These are phyloP conservation scores for Mesembryanthemum crystallinum DNA, from an alignment of 148 eudicot genomes.

Conservation along the genomic window DNA sequence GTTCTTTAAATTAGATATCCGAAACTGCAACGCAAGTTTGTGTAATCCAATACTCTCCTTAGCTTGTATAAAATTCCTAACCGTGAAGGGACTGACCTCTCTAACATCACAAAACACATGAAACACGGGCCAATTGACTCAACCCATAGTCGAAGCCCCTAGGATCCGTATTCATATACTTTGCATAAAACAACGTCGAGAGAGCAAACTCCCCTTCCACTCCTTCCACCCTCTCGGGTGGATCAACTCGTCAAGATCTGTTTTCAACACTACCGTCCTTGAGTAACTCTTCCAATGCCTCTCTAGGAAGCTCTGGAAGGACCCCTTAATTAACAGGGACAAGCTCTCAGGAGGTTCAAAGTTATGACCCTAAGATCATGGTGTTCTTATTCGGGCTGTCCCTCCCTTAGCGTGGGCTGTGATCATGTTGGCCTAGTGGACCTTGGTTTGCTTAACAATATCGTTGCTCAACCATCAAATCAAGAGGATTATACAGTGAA, in stretches of 20 bases:
- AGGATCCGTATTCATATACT: conserved; percentile 55
- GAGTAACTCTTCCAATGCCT: conserved; percentile 73
- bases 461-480: too few species aligned
- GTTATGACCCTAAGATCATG: conserved; percentile 51
- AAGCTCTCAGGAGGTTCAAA: conserved; percentile 41
- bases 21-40: conserved; percentile 40
- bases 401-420: conserved; percentile 76
- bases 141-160: conserved; percentile 40
- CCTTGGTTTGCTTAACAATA: conserved; percentile 47
- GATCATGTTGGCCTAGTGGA: conserved; percentile 47
- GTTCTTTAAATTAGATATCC: conserved; percentile 20
- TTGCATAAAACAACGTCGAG: conserved; percentile 54
- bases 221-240: conserved; percentile 67
- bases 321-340: conserved; percentile 23
- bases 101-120: conserved; percentile 32
- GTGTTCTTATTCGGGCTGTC: conserved; percentile 40
- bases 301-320: conserved; percentile 47
- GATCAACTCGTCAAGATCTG: conserved; percentile 53
- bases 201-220: conserved; percentile 61
- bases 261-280: conserved; percentile 52
- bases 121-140: conserved; percentile 50
- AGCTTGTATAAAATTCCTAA: conserved; percentile 42
- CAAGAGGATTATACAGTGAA: too few species aligned
- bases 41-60: conserved; percentile 42
- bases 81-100: conserved; percentile 35